Conservation (phyloP, 2,329 filamentous ascomycete species). For the Sclerotiophoma versabilis region DNA sequence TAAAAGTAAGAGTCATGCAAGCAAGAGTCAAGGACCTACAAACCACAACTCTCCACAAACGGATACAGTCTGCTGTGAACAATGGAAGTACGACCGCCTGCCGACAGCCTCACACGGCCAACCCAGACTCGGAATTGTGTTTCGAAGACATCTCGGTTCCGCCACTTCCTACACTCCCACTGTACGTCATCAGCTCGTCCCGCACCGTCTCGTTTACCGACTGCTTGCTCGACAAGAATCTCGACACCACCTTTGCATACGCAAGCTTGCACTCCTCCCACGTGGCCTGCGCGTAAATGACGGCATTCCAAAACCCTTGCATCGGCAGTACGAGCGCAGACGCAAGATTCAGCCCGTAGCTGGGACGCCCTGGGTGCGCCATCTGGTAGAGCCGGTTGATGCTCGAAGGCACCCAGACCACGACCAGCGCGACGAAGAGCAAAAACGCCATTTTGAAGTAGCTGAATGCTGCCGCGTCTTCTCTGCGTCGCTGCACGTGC, state of each 20-base stretch:
- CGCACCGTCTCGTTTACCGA: background rate
- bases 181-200: slow-evolving; percentile 18
- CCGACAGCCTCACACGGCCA: too few relatives aligned
- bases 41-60: too few relatives aligned
- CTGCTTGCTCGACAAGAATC: slow-evolving; percentile 9
- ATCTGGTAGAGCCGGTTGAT: slow-evolving; percentile 77
- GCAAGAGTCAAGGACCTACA: too few relatives aligned
- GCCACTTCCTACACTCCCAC: slow-evolving; percentile 9
- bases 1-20: too few relatives aligned
- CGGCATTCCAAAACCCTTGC: slow-evolving; percentile 84
- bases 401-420: slow-evolving; percentile 71
- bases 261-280: slow-evolving; percentile 38
- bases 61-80: too few relatives aligned
- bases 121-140: too few relatives aligned
- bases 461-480: slow-evolving; percentile 66
- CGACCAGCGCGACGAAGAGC: slow-evolving; percentile 74
- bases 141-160: too few relatives aligned
- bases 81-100: too few relatives aligned
- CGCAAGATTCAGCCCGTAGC: slow-evolving; percentile 70
- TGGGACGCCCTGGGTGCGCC: slow-evolving; percentile 56
- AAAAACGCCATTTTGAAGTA: slow-evolving; percentile 75
- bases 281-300: slow-evolving; percentile 68
- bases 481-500: background rate
- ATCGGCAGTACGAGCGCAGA: slow-evolving; percentile 78
- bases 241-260: slow-evolving; percentile 12